Base-by-base conservation (phyloP, 1,284 basidiomycete species). In the Malassezia caprae region DNA sequence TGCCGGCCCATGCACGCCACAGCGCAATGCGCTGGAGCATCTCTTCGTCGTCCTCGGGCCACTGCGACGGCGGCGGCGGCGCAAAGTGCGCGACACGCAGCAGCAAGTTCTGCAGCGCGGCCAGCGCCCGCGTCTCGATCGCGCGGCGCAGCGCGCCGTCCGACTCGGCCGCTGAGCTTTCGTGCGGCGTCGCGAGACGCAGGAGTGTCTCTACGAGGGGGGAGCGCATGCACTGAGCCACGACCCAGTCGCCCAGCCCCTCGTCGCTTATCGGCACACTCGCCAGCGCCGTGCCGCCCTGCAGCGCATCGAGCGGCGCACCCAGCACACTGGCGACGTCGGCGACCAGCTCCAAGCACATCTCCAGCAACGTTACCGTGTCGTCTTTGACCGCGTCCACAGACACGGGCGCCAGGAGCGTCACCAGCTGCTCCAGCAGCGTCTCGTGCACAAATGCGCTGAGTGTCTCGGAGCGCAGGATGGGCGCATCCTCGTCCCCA, bases 1-100 rank as follows among this genome's bases (percentile, higher is more conserved):
- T 52, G 39, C 55, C 50, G 19, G 46, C 37, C 39, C 44, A 48
- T 1, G 35, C 32, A 27, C 55, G 49, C 55, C 55, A 57, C 3
- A 32, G 17, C 8, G 32, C 5, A 17, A 57, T 48, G 48, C 45
- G 43, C 39, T 31, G 48, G 2, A 51, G 47, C 31, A 43, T 35
- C n/a, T 51, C 24, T 31, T 60, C 60, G 15, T 58, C 54, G 10
- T 64, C 61, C 1, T 51, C 52, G 11, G 60, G 58, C 27, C 65
- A 64, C 48, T 69, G 66, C n/a, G 64, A 67, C 0, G 68, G 67
- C 15, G 68, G 66, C 3, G 66, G 69, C 21, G 66, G 62, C 1
- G 63, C 61, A 39, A 59, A 60, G 10, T 51, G 40, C 2, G 68
- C 62, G 3, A 67, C 50, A 2, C 63, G 59, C 6, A 67, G 52